Conservation (phyloP, 805 yeast species). For the Saturnispora zaruensis region DNA sequence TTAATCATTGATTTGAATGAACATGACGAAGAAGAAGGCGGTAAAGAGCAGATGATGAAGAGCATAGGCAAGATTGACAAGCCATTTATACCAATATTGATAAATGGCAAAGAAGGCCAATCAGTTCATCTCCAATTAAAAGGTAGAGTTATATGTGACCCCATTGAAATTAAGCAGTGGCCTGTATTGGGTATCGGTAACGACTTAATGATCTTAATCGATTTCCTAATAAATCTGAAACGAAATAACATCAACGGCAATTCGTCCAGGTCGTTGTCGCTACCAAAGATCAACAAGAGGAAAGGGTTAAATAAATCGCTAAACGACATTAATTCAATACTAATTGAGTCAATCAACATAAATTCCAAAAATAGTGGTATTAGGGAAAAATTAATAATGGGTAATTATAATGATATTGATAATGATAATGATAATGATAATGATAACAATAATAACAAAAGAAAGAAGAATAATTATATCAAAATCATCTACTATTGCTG, state of each 20-base stretch:
- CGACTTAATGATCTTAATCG: slow-evolving; percentile 27
- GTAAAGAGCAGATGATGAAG: background rate
- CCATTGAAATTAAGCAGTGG: slow-evolving; percentile 21
- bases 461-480: background rate
- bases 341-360: slow-evolving; percentile 6
- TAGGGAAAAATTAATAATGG: background rate
- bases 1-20: background rate
- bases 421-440: background rate
- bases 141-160: slow-evolving; percentile 23
- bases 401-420: background rate
- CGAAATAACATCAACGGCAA: background rate
- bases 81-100: slow-evolving; percentile 27
- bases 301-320: background rate
- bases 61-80: background rate
- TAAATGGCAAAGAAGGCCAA: background rate
- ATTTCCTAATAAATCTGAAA: slow-evolving; percentile 21
- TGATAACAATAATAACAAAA: background rate
- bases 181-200: slow-evolving; percentile 16
- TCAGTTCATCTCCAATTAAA: background rate
- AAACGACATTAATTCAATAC: slow-evolving; percentile 6
- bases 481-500: background rate
- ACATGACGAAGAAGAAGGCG: background rate
- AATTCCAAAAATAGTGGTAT: background rate
- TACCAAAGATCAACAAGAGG: background rate
- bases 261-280: background rate